Evolutionary conservation across 2,329 filamentous ascomycete genomes (phyloP), one percentile per base, ranked within the genome.

Genomic region (Colletotrichum phormii): DNA sequence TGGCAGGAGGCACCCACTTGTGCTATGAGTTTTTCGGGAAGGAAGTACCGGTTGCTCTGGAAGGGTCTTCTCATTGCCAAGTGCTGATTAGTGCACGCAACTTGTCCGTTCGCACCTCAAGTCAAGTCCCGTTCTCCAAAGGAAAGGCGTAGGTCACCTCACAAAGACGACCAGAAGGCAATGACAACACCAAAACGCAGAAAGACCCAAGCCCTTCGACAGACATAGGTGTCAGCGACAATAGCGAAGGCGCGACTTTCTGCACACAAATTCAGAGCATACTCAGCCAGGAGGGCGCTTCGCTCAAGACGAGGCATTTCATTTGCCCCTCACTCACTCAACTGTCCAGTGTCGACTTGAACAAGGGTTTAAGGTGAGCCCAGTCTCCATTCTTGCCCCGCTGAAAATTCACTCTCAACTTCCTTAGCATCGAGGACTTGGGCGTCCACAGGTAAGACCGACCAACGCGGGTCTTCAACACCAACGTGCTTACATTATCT

Each of bases 381-480:
- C 8, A 26, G 66, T 60, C 66, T 65, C 66, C 68, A 71, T 67
- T 64, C 29, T 13, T 35, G 49, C 35, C 61, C 66, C 67, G 37
- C 66, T 53, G 71, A 73, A 70, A 73, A 57, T 37, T 64, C 61
- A 55, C 35, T 29, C 63, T 60, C 55, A 35, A 57, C 57, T 33
- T 61, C 55, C 49, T 64, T 29, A 33, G 24, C 49, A n/a, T 33
- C 54, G 61, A 64, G 61, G 60, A 63, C 60, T 35, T 35, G 42
- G 42, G 18, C 42, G 42, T 49, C 64, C 64, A 59, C 24, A 66
- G 57, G 64, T 55, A 54, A 35, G 37, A 26, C 42, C 13, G 35
- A 53, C 29, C 37, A 66, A 46, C 33, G n/a, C n/a, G 51, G 51
- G 58, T 49, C n/a, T 35, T 59, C 24, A 51, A 15, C 26, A 49